A percentile compares a stretch with the other conserved stretches of the same genome.
Conservation (phyloP, 345 rosid species). For the Corchorus capsularis region DNA sequence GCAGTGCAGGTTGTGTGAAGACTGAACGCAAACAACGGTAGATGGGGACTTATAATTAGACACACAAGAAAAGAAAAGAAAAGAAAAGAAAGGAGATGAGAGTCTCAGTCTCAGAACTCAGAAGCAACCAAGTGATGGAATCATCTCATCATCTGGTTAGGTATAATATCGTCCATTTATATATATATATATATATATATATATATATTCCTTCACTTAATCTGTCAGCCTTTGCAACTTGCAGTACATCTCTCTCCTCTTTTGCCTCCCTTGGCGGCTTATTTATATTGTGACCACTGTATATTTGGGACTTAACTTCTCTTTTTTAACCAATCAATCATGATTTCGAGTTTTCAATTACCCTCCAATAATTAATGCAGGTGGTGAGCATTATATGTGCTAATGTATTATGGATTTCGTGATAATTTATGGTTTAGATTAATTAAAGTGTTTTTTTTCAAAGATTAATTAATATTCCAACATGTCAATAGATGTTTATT, state of each 20-base stretch:
- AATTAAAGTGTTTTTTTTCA: no score
- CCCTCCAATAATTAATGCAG: neutral
- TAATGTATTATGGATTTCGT: no score
- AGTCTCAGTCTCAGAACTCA: neutral
- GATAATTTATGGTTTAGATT: no score
- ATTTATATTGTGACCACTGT: neutral
- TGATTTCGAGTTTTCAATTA: neutral
- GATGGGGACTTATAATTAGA: neutral
- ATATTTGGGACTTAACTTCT: neutral
- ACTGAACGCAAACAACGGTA: neutral
- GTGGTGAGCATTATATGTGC: neutral
- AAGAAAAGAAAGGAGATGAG: no score
- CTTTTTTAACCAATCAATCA: neutral
- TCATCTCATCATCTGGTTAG: neutral
- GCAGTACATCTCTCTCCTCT: slow-evolving; percentile 1
- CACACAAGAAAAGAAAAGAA: neutral
- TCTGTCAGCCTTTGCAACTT: slow-evolving; percentile 23
- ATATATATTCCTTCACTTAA: neutral
- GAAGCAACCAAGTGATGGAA: neutral
- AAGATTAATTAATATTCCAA: no score
- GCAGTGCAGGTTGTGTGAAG: no score
- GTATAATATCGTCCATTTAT: neutral
- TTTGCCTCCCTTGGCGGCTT: slow-evolving; percentile 6
- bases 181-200: no score
- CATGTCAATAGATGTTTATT: no score